Evolutionary conservation across 164 flowering plant species (phyloP).

Genomic region (Protea cynaroides): DNA sequence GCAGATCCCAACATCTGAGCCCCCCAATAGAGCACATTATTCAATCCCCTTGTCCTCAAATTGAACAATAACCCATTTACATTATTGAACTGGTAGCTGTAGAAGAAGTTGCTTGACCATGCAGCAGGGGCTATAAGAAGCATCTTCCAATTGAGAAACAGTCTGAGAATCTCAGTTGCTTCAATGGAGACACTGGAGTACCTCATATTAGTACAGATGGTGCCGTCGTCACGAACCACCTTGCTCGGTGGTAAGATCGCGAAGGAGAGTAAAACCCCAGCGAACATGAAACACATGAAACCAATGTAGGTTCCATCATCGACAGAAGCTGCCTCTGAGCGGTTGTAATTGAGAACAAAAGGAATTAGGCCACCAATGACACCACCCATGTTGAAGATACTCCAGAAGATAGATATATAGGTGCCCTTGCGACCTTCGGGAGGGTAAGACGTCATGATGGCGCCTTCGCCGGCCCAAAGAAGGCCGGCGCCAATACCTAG

Average conservation of each 20-base stretch:
- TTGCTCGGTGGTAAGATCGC: slow-evolving; percentile 55
- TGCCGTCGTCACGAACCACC: slow-evolving; percentile 73
- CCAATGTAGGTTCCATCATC: slow-evolving; percentile 83
- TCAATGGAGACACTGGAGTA: slow-evolving; percentile 59
- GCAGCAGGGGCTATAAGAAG: slow-evolving; percentile 70
- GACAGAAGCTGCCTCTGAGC: slow-evolving; percentile 53
- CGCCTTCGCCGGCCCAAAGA: slow-evolving; percentile 89
- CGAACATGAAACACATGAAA: slow-evolving; percentile 79
- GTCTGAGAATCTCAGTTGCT: slow-evolving; percentile 43
- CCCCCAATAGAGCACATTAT: slow-evolving; percentile 96
- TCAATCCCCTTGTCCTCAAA: slow-evolving; percentile 81
- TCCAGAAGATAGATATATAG: slow-evolving; percentile 83
- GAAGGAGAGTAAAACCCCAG: slow-evolving; percentile 56
- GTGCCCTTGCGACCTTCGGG: slow-evolving; percentile 58
- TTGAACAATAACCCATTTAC: slow-evolving; percentile 22
- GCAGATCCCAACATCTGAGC: slow-evolving; percentile 84
- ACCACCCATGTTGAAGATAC: slow-evolving; percentile 89
- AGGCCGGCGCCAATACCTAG: slow-evolving; percentile 91
- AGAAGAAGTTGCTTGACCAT: slow-evolving; percentile 91
- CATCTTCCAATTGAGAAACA: slow-evolving; percentile 91
- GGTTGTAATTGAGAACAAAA: slow-evolving; percentile 56
- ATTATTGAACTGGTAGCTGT: slow-evolving; percentile 30
- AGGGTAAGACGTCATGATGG: slow-evolving; percentile 94
- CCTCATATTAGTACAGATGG: slow-evolving; percentile 45
- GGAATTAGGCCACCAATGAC: slow-evolving; percentile 93